These are phyloP conservation scores for Stephania yunnanensis DNA, from an alignment of 164 flowering plant genomes.

Conservation along the genomic window DNA sequence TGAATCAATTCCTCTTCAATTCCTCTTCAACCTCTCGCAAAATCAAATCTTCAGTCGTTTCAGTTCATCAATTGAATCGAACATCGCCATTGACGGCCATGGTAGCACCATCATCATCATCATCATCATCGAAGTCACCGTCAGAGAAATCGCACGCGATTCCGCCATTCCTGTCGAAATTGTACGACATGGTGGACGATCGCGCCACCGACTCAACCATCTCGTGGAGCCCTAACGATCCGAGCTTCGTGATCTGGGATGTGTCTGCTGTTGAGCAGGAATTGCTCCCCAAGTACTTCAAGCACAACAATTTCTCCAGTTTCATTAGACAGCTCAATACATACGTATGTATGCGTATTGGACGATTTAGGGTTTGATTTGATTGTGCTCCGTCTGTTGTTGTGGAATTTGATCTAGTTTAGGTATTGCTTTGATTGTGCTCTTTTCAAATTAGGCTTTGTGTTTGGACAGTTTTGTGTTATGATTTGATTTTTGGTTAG, in stretches of 20 bases:
- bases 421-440: too few relatives aligned
- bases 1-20: too few relatives aligned
- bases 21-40: too few relatives aligned
- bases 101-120: constrained; percentile 30
- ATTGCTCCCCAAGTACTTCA: constrained; percentile 46
- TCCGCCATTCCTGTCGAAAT: constrained; percentile 44
- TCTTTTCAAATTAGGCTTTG: too few relatives aligned
- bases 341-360: constrained; percentile 30
- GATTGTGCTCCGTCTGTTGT: too few relatives aligned
- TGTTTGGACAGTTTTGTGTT: too few relatives aligned
- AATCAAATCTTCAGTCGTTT: background rate
- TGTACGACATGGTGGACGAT: constrained; percentile 55
- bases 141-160: constrained; percentile 8
- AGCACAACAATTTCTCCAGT: constrained; percentile 54
- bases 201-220: constrained; percentile 30
- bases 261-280: constrained; percentile 29
- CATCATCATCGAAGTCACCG: constrained; percentile 7
- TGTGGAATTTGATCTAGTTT: too few relatives aligned
- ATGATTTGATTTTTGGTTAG: too few relatives aligned
- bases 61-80: background rate
- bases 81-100: constrained; percentile 6
- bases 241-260: constrained; percentile 43
- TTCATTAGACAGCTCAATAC: constrained; percentile 62
- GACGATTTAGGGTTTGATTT: too few relatives aligned
- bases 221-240: constrained; percentile 32